These are phyloP conservation scores for Hypoxylon rickii DNA, from an alignment of 495 filamentous ascomycete genomes.

Conservation along the genomic window DNA sequence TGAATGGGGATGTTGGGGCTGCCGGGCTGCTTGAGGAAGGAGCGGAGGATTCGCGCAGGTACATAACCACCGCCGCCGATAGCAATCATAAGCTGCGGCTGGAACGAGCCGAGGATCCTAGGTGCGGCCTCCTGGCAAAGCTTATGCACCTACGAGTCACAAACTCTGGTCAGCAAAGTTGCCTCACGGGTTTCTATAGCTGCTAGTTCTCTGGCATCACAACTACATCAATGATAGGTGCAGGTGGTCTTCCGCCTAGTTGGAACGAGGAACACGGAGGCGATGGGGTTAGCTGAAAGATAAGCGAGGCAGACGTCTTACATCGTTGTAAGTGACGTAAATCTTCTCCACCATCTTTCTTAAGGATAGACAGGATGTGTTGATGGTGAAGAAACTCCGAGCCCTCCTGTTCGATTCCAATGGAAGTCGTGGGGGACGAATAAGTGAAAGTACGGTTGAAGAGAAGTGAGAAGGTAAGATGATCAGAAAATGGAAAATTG, in stretches of 20 bases:
- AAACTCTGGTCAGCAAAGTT: conserved; percentile 22
- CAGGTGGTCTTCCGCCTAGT: not conserved
- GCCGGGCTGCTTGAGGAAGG: conserved; percentile 90
- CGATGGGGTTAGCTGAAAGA: conserved; percentile 14
- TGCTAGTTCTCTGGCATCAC: not conserved
- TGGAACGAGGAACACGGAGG: not conserved
- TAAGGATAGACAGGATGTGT: not conserved
- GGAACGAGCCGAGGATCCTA: conserved; percentile 78
- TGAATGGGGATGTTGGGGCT: conserved; percentile 97
- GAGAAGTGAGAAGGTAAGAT: not conserved
- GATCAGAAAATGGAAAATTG: too few species aligned
- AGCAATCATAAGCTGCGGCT: conserved; percentile 96
- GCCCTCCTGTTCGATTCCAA: not conserved
- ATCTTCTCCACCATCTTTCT: conserved; percentile 78
- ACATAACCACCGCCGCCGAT: conserved; percentile 98
- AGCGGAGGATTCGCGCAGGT: conserved; percentile 93
- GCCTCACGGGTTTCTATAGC: not conserved
- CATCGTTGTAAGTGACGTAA: conserved; percentile 96
- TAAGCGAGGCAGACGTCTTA: conserved; percentile 46
- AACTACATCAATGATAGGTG: too few species aligned
- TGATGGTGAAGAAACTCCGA: too few species aligned
- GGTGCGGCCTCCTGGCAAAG: conserved; percentile 85
- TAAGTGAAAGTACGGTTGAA: not conserved
- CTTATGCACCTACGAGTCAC: conserved; percentile 79
- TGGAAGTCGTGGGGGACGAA: not conserved